These are phyloP conservation scores for Coprinopsis strossmayeri DNA, from an alignment of 768 basidiomycete species.

Conservation along the genomic window DNA sequence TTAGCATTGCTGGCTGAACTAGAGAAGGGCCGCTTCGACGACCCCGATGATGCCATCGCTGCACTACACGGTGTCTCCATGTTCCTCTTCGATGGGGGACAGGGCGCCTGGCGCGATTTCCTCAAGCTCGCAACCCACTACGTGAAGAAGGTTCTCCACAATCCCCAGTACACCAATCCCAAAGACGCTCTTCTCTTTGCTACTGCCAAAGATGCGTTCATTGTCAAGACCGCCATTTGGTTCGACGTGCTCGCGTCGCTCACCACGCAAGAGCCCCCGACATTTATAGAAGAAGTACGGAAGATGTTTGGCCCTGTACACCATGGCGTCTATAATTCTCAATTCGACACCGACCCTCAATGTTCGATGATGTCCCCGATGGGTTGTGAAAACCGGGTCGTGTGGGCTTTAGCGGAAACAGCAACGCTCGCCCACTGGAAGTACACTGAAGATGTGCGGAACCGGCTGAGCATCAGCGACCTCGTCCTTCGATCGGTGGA, in stretches of 20 bases:
- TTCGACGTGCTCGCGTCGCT: constrained; percentile 79
- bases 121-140: constrained; percentile 55
- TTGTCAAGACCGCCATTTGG: constrained; percentile 82
- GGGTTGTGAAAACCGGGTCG: constrained; percentile 77
- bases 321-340: constrained; percentile 31
- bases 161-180: constrained; percentile 24
- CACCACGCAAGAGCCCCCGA: constrained; percentile 55
- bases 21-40: constrained; percentile 14
- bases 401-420: constrained; percentile 75
- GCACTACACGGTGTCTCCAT: constrained; percentile 71
- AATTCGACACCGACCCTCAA: constrained; percentile 19
- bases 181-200: constrained; percentile 39
- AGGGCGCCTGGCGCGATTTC: constrained; percentile 63
- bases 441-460: constrained; percentile 26
- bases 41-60: constrained; percentile 71
- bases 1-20: constrained; percentile 18
- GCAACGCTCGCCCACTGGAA: constrained; percentile 66
- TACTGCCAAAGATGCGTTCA: constrained; percentile 52
- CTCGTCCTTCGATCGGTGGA: constrained; percentile 47
- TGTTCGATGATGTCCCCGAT: constrained; percentile 78
- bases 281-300: constrained; percentile 50
- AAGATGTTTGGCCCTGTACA: constrained; percentile 45
- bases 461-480: constrained; percentile 51
- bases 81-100: constrained; percentile 73
- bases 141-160: constrained; percentile 41